Percentiles rank a stretch among this genome's conserved stretches.
Conservation (phyloP, 306 rosid genomes). For the barrel medic (Medicago truncatula) region DNA sequence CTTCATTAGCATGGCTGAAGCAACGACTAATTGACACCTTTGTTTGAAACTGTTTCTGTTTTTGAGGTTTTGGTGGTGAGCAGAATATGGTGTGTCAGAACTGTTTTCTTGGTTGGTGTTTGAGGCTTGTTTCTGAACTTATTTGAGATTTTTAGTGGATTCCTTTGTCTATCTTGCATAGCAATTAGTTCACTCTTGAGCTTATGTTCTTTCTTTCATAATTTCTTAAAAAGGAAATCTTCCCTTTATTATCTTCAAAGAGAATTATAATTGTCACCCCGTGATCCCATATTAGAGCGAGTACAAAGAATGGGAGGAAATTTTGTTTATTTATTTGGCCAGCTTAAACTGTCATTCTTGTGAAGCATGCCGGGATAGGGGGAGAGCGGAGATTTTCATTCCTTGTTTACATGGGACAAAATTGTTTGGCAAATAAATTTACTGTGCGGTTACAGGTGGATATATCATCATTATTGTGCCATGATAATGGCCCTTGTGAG, state of each 20-base stretch:
- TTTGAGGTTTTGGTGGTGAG: slow-evolving; percentile 9
- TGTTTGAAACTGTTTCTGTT: slow-evolving; percentile 12
- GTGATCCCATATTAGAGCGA: slow-evolving; percentile 21
- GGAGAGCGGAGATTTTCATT: slow-evolving; percentile 18
- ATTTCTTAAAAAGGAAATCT: slow-evolving; percentile 23
- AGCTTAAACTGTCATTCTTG: slow-evolving; percentile 32
- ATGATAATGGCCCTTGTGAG: slow-evolving; percentile 96
- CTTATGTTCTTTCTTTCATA: slow-evolving; percentile 1
- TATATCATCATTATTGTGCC: slow-evolving; percentile 98
- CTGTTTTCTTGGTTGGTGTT: not conserved
- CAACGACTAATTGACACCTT: not conserved
- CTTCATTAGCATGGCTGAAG: not conserved
- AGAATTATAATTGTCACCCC: slow-evolving; percentile 9
- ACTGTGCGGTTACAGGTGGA: slow-evolving; percentile 76
- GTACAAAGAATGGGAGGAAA: slow-evolving; percentile 10
- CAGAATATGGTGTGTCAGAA: too few relatives aligned
- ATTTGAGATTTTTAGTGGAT: not conserved
- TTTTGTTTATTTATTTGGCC: slow-evolving; percentile 24
- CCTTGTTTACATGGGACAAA: slow-evolving; percentile 9
- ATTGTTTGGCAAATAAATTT: slow-evolving; percentile 31
- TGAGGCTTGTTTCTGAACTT: slow-evolving; percentile 27
- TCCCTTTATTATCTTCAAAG: not conserved
- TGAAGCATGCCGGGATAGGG: slow-evolving; percentile 19
- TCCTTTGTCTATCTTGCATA: slow-evolving; percentile 22
- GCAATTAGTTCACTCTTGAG: slow-evolving; percentile 22